These are phyloP conservation scores for Lophium mytilinum DNA, from an alignment of 495 filamentous ascomycete genomes.

Conservation along the genomic window DNA sequence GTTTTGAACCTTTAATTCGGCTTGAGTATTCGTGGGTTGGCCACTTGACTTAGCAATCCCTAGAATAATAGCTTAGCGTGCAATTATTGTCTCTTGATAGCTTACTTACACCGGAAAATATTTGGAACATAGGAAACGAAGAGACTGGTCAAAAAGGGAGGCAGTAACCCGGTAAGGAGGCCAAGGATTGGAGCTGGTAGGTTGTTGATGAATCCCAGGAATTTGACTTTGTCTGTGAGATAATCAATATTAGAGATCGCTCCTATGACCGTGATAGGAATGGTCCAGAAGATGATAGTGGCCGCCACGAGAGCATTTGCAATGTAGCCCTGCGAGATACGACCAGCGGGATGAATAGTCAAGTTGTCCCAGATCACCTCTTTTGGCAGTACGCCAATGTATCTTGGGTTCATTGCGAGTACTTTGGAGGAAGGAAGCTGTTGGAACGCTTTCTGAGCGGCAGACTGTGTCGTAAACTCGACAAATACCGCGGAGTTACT, in stretches of 20 bases:
- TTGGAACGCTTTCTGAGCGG: slow-evolving; percentile 31
- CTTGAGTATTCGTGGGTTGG: slow-evolving; percentile 27
- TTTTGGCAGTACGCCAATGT: slow-evolving; percentile 24
- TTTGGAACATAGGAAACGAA: slow-evolving; percentile 31
- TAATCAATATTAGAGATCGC: slow-evolving; percentile 30
- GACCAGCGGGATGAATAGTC: slow-evolving; percentile 10
- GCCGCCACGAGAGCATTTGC: slow-evolving; percentile 24
- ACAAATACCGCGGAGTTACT: slow-evolving; percentile 28
- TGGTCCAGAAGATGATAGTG: slow-evolving; percentile 35
- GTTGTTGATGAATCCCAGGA: slow-evolving; percentile 28
- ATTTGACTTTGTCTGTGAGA: slow-evolving; percentile 28
- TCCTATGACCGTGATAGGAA: slow-evolving; percentile 30
- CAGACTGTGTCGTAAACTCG: slow-evolving; percentile 27
- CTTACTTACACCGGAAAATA: slow-evolving; percentile 27
- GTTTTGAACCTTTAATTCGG: slow-evolving; percentile 31
- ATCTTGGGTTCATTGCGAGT: slow-evolving; percentile 25
- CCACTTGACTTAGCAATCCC: slow-evolving; percentile 20
- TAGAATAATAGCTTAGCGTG: not conserved
- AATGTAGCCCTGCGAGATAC: slow-evolving; percentile 26
- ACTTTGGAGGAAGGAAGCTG: slow-evolving; percentile 17
- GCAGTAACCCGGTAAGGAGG: slow-evolving; percentile 30
- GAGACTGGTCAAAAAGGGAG: slow-evolving; percentile 24
- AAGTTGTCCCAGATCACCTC: slow-evolving; percentile 36
- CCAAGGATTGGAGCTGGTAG: slow-evolving; percentile 28
- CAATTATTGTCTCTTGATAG: not conserved